Conservation (phyloP, 2,329 filamentous ascomycete species). For the Orbilia quercus region DNA sequence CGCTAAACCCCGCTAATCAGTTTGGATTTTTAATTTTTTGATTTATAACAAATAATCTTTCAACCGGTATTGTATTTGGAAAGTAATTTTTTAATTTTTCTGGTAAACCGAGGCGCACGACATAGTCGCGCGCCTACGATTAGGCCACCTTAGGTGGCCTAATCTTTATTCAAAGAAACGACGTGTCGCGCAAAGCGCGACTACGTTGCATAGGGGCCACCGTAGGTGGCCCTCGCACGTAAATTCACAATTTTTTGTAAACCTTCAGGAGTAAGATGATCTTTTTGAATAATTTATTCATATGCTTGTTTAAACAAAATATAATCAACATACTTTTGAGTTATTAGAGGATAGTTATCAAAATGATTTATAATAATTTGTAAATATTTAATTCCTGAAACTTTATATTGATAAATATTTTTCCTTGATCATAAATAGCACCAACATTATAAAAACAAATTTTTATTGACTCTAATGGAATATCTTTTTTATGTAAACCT, state of each 20-base stretch:
- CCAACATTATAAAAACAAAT: constrained; percentile 59
- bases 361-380: constrained; percentile 22
- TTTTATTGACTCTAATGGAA: constrained; percentile 60
- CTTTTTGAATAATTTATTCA: constrained; percentile 15
- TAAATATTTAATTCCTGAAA: constrained; percentile 41
- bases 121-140: no score
- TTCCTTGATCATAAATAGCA: constrained; percentile 26
- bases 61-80: constrained; percentile 28
- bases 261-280: constrained; percentile 44
- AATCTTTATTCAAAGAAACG: constrained; percentile 55
- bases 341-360: constrained; percentile 25
- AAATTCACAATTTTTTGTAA: constrained; percentile 56
- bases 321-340: constrained; percentile 22
- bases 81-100: constrained; percentile 56
- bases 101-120: constrained; percentile 51
- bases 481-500: constrained; percentile 59
- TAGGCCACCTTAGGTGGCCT: no score
- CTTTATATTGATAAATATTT: constrained; percentile 53
- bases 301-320: constrained; percentile 21
- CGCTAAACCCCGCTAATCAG: constrained; percentile 17
- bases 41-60: constrained; percentile 23
- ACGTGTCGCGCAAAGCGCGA: no score
- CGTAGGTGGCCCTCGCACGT: constrained; percentile 29
- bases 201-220: no score
- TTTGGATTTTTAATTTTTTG: constrained; percentile 45